These are phyloP conservation scores for Pleurotus tuber-regium DNA, from an alignment of 768 basidiomycete species.

Conservation along the genomic window DNA sequence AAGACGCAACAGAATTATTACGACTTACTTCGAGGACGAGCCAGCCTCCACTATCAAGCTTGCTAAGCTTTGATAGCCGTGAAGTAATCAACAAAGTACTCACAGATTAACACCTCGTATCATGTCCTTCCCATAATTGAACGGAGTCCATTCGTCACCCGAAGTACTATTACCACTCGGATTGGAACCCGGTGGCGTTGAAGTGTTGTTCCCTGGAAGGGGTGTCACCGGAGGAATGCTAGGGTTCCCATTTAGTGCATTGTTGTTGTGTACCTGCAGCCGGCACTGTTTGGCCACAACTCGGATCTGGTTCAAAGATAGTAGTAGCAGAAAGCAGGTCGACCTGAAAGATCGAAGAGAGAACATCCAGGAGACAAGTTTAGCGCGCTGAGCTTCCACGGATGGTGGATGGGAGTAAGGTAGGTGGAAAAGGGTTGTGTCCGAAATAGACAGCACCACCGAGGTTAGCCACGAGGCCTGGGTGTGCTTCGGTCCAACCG, in stretches of 20 bases:
- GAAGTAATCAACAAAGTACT: conserved; percentile 22
- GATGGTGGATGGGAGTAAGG: conserved; percentile 2
- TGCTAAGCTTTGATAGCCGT: background rate
- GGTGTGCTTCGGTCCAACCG: background rate
- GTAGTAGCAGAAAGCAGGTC: background rate
- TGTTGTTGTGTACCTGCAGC: conserved; percentile 20
- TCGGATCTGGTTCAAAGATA: conserved; percentile 3
- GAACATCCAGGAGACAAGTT: background rate
- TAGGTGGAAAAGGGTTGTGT: background rate
- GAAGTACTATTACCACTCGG: conserved; percentile 11
- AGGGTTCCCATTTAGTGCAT: conserved; percentile 11
- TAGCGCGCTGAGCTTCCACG: background rate
- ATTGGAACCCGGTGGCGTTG: conserved; percentile 12
- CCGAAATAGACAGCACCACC: background rate
- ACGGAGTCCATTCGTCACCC: conserved; percentile 27
- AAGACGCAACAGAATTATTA: background rate
- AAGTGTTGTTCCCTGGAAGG: conserved; percentile 10
- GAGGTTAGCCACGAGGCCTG: background rate
- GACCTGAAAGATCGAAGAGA: background rate
- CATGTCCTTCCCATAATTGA: conserved; percentile 41
- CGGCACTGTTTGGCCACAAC: conserved; percentile 29
- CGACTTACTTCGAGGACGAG: conserved; percentile 53
- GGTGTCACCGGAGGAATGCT: conserved; percentile 10
- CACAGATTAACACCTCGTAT: conserved; percentile 65
- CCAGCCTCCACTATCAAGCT: conserved; percentile 51